Percentiles rank a stretch among this genome's conserved stretches.
These are phyloP conservation scores for Avicennia marina DNA, from an alignment of 257 asterid species.

Conservation along the genomic window DNA sequence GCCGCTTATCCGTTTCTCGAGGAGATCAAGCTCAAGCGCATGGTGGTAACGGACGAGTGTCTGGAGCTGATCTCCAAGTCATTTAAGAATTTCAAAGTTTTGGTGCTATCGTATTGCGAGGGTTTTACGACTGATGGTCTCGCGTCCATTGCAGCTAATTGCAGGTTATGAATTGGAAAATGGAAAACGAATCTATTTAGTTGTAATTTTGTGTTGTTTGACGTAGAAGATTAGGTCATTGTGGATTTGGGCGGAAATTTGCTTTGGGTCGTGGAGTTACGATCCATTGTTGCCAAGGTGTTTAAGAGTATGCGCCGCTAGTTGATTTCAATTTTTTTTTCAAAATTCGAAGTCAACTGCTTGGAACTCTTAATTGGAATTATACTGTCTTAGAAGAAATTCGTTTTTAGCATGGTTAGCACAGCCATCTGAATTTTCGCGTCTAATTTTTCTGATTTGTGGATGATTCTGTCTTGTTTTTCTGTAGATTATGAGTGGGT, in stretches of 20 bases:
- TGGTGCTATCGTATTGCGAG: slow-evolving; percentile 73
- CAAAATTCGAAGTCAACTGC: too few relatives aligned
- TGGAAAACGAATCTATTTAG: background rate
- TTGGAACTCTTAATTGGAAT: slow-evolving; percentile 1
- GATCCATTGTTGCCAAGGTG: background rate
- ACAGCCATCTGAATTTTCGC: background rate
- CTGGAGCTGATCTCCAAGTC: slow-evolving; percentile 74
- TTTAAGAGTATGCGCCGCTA: too few relatives aligned
- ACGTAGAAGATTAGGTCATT: background rate
- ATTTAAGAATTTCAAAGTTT: slow-evolving; percentile 64
- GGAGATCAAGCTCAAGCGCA: slow-evolving; percentile 81
- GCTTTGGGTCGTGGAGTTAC: background rate
- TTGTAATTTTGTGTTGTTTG: background rate
- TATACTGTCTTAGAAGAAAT: background rate
- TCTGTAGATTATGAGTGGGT: slow-evolving; percentile 13
- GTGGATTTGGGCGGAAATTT: background rate
- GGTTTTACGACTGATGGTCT: slow-evolving; percentile 88
- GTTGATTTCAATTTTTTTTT: slow-evolving; percentile 1
- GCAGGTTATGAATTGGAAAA: slow-evolving; percentile 47
- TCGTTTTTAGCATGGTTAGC: too few relatives aligned
- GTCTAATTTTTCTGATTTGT: slow-evolving; percentile 3
- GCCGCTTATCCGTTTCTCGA: slow-evolving; percentile 72
- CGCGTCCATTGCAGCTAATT: slow-evolving; percentile 80
- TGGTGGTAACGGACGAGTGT: slow-evolving; percentile 77
- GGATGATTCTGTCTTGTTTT: slow-evolving; percentile 9